These are phyloP conservation scores for Wilhelminamyces savonicus DNA, from an alignment of 805 yeast species.

Conservation along the genomic window DNA sequence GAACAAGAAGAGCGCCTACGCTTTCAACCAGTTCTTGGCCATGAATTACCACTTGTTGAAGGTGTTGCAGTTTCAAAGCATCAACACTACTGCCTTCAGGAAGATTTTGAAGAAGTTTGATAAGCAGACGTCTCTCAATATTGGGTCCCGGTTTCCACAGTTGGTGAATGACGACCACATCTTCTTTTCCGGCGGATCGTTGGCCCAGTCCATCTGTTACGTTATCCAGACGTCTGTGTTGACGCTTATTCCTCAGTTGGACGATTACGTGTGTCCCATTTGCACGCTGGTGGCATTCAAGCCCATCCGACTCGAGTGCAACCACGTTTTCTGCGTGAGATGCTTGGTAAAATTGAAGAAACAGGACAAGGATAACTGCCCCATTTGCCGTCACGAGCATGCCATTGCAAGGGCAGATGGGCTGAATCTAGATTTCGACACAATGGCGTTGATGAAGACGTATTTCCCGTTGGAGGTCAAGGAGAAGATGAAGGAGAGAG, in stretches of 20 bases:
- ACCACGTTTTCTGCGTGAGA: conserved; percentile 66
- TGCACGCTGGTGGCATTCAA: conserved; percentile 67
- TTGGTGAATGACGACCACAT: conserved; percentile 36
- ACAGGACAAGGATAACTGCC: conserved; percentile 54
- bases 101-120: conserved; percentile 74
- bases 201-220: conserved; percentile 49
- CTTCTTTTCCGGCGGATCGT: conserved; percentile 39
- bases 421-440: conserved; percentile 48
- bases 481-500: conserved; percentile 50
- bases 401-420: conserved; percentile 57
- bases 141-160: conserved; percentile 41
- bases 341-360: conserved; percentile 66
- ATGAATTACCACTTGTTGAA: conserved; percentile 52
- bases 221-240: conserved; percentile 51
- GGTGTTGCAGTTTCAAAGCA: conserved; percentile 52
- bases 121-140: conserved; percentile 55
- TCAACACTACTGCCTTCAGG: conserved; percentile 57
- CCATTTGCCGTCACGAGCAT: conserved; percentile 51
- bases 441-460: conserved; percentile 46
- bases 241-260: conserved; percentile 62
- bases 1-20: conserved; percentile 35
- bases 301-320: conserved; percentile 60
- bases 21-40: conserved; percentile 45
- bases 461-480: conserved; percentile 67
- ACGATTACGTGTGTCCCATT: conserved; percentile 70